Base-by-base conservation (phyloP, 768 basidiomycete genomes). In the Tulasnella sp. region DNA sequence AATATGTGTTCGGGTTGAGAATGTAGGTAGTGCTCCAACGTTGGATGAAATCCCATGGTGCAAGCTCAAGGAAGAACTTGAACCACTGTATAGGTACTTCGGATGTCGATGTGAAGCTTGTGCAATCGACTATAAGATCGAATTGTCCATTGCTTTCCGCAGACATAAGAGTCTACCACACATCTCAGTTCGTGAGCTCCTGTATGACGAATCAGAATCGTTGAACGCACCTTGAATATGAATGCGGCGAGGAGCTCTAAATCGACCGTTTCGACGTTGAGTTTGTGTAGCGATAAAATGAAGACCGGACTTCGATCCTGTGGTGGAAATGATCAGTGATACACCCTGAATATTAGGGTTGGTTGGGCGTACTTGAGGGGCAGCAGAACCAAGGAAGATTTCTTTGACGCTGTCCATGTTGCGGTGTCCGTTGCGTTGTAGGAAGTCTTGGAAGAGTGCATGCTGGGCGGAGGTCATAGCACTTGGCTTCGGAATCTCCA, bases 41-140 rank as follows among this genome's bases (percentile, higher is more conserved):
- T 29, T 68, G 65, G 39, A 82, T 76, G 54, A 88, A 76, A 59
- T 90, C 86, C 23, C 68, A 66, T 5, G 89, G 86, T 53, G 85
- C 77, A 17, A 86, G 71, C 65, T 89, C 85, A 11, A 81, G 76
- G 59, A 84, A 82, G 53, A 80, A 83, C 67, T 84, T 86, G 43
- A 90, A 65, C 84, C 84, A 88, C 60, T 85, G 83, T 7, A 86
- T 70, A 0, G 90, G 89, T 6, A 90, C 72, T 68, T 90, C 86
- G 0, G 86, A 86, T 8, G 76, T 75, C 2, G 82, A 74, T 2
- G 80, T 75, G 66, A 91, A 90, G 7, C 76, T 77, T 34, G 88
- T 90, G 69, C 83, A 89, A 63, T 93, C 89, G 31, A 91, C 65
- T 61, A 93, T 77, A 46, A 93, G 70, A 45, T 89, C 84, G 65